phyloP scores from a whole-genome alignment of 2,329 filamentous ascomycete species.

The Colletotrichum graminicola region DNA sequence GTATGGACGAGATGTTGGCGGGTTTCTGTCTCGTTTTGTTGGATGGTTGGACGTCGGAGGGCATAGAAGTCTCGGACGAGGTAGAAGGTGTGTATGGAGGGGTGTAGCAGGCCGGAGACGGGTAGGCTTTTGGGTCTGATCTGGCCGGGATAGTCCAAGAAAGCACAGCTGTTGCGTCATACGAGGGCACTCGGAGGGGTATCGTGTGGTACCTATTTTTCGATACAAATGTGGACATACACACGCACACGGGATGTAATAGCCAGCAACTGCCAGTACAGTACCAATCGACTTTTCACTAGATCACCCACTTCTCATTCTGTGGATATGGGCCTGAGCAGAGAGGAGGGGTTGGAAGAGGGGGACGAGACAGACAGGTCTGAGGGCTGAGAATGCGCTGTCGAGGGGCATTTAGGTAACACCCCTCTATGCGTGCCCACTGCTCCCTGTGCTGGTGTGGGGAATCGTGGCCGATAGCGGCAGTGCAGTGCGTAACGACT shows the following conservation, averaged over 20 bases:
- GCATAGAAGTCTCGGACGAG: constrained; percentile 34
- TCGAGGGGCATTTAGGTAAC: constrained; percentile 12
- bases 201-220: constrained; percentile 15
- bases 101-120: not conserved
- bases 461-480: constrained; percentile 8
- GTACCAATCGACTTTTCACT: not conserved
- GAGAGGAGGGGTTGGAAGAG: no score
- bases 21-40: constrained; percentile 27
- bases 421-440: constrained; percentile 24
- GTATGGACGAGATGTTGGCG: constrained; percentile 5
- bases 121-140: not conserved
- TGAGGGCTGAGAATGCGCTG: constrained; percentile 3
- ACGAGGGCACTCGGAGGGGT: constrained; percentile 5
- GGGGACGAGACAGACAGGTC: not conserved
- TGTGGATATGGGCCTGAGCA: constrained; percentile 20
- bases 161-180: constrained; percentile 37
- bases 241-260: constrained; percentile 1
- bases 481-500: constrained; percentile 2
- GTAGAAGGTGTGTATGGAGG: constrained; percentile 3
- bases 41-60: constrained; percentile 26
- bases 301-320: constrained; percentile 22
- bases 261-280: not conserved
- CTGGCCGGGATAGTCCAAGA: not conserved
- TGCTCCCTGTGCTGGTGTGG: constrained; percentile 26
- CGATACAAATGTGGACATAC: constrained; percentile 24